phyloP scores from a whole-genome alignment of 2,329 filamentous ascomycete genomes.

The Ceratocystis smalleyi region DNA sequence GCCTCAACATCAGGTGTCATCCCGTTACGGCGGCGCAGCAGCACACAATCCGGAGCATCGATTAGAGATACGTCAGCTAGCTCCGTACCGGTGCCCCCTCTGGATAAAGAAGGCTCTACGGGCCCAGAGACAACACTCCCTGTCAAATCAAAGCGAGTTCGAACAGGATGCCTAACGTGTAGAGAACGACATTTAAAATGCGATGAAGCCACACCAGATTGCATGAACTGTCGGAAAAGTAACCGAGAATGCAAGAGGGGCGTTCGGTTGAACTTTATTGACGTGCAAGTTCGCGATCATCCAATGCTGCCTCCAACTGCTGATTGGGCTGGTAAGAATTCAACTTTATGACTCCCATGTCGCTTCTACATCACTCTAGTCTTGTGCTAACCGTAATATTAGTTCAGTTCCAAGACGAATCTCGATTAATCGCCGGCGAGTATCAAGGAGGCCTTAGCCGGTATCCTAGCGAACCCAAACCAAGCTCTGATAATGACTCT shows the following conservation, averaged over 20 bases:
- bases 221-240: conserved; percentile 75
- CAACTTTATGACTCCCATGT: background rate
- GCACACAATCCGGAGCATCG: conserved; percentile 12
- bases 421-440: conserved; percentile 74
- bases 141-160: conserved; percentile 63
- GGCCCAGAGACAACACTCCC: conserved; percentile 7
- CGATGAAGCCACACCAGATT: conserved; percentile 52
- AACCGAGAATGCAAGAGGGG: conserved; percentile 74
- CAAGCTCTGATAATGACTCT: conserved; percentile 21
- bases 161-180: conserved; percentile 83
- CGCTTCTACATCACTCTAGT: conserved; percentile 6
- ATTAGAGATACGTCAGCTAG: conserved; percentile 3
- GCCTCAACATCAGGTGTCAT: conserved; percentile 1
- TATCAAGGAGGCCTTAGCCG: conserved; percentile 64
- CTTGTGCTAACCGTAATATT: conserved; percentile 7
- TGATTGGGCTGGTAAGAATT: conserved; percentile 45
- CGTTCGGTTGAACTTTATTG: conserved; percentile 79
- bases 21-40: conserved; percentile 11
- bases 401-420: conserved; percentile 79
- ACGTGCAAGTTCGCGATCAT: conserved; percentile 57
- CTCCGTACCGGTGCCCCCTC: background rate
- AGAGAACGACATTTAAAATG: conserved; percentile 82
- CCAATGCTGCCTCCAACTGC: conserved; percentile 44
- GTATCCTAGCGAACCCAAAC: conserved; percentile 37
- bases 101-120: conserved; percentile 4